phyloP scores from a whole-genome alignment of 2,329 filamentous ascomycete species.

The Talaromyces sp. region DNA sequence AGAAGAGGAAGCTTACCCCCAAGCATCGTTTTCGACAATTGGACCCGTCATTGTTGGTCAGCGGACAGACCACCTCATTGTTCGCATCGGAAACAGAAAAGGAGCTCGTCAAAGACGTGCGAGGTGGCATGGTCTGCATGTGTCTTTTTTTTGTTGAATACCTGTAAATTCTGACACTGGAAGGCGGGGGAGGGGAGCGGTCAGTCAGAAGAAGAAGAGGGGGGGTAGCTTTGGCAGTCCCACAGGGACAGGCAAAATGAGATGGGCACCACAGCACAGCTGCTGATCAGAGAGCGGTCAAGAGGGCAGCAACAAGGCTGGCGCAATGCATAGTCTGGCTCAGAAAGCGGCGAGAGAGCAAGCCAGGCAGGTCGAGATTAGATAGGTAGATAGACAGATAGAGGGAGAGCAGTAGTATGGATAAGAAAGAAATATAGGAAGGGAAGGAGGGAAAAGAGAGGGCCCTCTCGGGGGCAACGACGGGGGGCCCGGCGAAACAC shows the following conservation, averaged over 20 bases:
- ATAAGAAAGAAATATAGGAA: neutral
- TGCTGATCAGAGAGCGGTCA: neutral
- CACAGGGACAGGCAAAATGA: neutral
- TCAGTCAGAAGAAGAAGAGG: neutral
- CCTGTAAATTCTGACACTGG: neutral
- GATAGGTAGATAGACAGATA: no score
- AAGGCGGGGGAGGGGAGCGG: neutral
- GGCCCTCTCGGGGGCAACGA: neutral
- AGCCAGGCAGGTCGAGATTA: neutral
- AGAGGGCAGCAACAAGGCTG: neutral
- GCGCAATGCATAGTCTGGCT: neutral
- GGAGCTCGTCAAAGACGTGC: conserved; percentile 78
- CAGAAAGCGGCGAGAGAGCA: neutral
- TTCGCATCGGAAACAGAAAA: conserved; percentile 88
- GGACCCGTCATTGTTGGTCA: conserved; percentile 93
- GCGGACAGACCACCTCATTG: conserved; percentile 93
- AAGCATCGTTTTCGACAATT: conserved; percentile 96
- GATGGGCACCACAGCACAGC: neutral
- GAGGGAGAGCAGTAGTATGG: neutral
- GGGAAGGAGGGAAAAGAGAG: conserved; percentile 2
- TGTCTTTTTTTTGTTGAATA: conserved; percentile 3
- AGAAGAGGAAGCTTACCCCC: conserved; percentile 67
- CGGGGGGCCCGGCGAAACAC: neutral
- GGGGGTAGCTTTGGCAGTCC: neutral
- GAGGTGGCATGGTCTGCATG: conserved; percentile 71